Conservation (phyloP, 2,329 filamentous ascomycete species). For the Aspergillus alliaceus region DNA sequence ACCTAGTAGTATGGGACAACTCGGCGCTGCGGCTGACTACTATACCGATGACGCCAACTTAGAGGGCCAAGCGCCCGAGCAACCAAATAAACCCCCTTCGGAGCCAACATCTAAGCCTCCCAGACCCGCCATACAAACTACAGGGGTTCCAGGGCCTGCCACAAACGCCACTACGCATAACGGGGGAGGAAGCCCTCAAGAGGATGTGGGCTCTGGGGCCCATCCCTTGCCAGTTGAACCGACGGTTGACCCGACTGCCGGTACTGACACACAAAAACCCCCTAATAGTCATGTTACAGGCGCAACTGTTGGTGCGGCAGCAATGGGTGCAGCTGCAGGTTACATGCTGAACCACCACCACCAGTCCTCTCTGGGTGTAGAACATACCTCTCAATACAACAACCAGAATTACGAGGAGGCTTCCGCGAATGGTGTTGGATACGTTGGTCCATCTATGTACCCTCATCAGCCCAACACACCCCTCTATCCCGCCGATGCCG, state of each 20-base stretch:
- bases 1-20: slow-evolving; percentile 52
- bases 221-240: slow-evolving; percentile 16
- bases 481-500: slow-evolving; percentile 25
- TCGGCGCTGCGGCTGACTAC: slow-evolving; percentile 58
- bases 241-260: slow-evolving; percentile 19
- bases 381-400: slow-evolving; percentile 31
- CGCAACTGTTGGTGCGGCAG: slow-evolving; percentile 38
- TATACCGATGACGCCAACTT: slow-evolving; percentile 38
- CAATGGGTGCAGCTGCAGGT: slow-evolving; percentile 43
- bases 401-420: slow-evolving; percentile 31
- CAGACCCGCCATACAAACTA: slow-evolving; percentile 31
- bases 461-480: slow-evolving; percentile 10
- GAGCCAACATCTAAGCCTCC: slow-evolving; percentile 22
- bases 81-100: slow-evolving; percentile 15
- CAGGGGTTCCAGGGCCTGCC: slow-evolving; percentile 30
- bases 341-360: slow-evolving; percentile 40
- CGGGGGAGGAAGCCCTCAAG: slow-evolving; percentile 35
- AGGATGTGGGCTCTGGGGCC: slow-evolving; percentile 20
- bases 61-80: slow-evolving; percentile 14
- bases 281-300: slow-evolving; percentile 33
- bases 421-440: slow-evolving; percentile 16
- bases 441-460: slow-evolving; percentile 11
- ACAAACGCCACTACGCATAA: slow-evolving; percentile 42
- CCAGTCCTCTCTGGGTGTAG: slow-evolving; percentile 28
- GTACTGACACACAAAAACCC: slow-evolving; percentile 21